Conservation (phyloP, 2,329 filamentous ascomycete species). For the Fusarium sp. region DNA sequence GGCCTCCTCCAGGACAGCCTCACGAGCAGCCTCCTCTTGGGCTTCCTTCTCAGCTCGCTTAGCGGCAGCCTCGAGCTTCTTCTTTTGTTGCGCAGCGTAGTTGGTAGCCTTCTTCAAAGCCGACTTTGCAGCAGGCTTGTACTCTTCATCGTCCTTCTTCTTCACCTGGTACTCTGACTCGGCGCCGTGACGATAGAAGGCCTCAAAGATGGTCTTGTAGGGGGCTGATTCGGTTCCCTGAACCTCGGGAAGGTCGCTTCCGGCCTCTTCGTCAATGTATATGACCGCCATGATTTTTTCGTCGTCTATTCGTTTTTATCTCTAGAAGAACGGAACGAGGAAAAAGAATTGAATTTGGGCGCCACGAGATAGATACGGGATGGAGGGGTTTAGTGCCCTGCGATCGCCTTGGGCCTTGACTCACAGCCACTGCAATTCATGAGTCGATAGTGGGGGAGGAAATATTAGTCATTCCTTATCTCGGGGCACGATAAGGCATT, state of each 20-base stretch:
- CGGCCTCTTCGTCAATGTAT: conserved; percentile 75
- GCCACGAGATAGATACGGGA: conserved; percentile 9
- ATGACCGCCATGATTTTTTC: conserved; percentile 47
- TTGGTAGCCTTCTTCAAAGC: conserved; percentile 44
- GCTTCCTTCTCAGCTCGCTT: conserved; percentile 42
- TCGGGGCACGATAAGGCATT: conserved; percentile 8
- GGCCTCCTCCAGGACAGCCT: conserved; percentile 41
- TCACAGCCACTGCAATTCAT: conserved; percentile 15
- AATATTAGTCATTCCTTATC: conserved; percentile 33
- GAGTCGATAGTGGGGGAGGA: conserved; percentile 33
- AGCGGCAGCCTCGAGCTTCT: conserved; percentile 41
- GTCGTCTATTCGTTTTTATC: conserved; percentile 10
- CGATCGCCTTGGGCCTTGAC: conserved; percentile 29
- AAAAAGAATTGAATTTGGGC: conserved; percentile 24
- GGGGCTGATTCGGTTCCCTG: conserved; percentile 75
- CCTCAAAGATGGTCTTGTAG: conserved; percentile 81
- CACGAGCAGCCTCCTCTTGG: conserved; percentile 37
- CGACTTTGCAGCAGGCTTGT: conserved; percentile 43
- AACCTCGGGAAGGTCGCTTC: conserved; percentile 72
- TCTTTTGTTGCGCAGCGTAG: conserved; percentile 40
- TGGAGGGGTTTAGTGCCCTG: conserved; percentile 34
- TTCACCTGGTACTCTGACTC: conserved; percentile 57
- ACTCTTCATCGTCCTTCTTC: conserved; percentile 42
- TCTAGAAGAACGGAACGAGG: neutral
- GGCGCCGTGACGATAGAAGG: conserved; percentile 63